A percentile compares a stretch with the other conserved stretches of the same genome.
phyloP scores from a whole-genome alignment of 1,284 basidiomycete genomes.

The Ustilago cynodontis region DNA sequence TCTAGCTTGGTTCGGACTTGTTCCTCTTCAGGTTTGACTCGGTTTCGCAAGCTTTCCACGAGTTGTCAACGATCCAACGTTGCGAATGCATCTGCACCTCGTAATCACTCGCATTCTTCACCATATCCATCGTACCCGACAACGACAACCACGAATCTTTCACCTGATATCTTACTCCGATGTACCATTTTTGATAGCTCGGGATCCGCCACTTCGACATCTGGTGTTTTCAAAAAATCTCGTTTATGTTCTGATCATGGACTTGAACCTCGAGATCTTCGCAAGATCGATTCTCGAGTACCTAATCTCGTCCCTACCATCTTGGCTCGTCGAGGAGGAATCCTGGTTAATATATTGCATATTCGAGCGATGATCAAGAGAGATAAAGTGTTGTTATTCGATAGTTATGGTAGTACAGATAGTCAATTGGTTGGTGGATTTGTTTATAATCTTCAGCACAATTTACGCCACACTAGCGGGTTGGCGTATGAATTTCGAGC shows the following conservation, averaged over 20 bases:
- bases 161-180: conserved; percentile 59
- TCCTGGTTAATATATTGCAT: conserved; percentile 88
- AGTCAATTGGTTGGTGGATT: conserved; percentile 59
- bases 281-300: conserved; percentile 93
- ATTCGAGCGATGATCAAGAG: conserved; percentile 94
- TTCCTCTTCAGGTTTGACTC: no score
- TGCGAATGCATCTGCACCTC: no score
- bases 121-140: neutral
- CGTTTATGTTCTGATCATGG: conserved; percentile 89
- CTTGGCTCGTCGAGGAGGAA: conserved; percentile 85
- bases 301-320: conserved; percentile 94
- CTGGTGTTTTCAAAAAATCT: conserved; percentile 88
- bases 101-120: neutral
- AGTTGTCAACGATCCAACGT: no score
- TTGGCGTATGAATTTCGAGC: conserved; percentile 66
- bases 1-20: no score
- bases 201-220: conserved; percentile 81
- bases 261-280: conserved; percentile 91
- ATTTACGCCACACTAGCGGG: no score
- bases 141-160: conserved; percentile 45
- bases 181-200: conserved; percentile 63
- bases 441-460: conserved; percentile 65
- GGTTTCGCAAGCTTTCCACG: no score
- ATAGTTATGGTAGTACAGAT: conserved; percentile 71
- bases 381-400: conserved; percentile 90